Conservation (phyloP, 257 asterid species). For the Paulownia fortunei region DNA sequence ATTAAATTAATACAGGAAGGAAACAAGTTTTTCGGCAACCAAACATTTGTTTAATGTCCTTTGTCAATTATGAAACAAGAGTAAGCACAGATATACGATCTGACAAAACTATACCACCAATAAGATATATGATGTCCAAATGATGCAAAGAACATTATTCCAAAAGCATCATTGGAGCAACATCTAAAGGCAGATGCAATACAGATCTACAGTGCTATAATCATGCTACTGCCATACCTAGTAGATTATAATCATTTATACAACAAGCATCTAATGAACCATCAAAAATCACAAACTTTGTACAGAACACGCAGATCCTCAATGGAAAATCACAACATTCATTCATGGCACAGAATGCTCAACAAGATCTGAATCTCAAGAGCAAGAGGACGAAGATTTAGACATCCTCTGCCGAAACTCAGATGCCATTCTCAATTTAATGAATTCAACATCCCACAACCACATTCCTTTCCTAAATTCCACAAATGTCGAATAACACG, state of each 20-base stretch:
- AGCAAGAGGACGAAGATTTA: slow-evolving; percentile 13
- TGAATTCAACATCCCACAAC: background rate
- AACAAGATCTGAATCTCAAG: slow-evolving; percentile 33
- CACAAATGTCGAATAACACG: background rate
- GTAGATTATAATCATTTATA: background rate
- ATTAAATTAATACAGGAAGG: background rate
- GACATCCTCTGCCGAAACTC: background rate
- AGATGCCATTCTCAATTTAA: background rate
- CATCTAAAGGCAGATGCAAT: background rate
- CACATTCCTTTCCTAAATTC: background rate
- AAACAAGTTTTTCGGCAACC: background rate
- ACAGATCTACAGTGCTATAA: slow-evolving; percentile 32
- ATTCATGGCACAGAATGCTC: background rate
- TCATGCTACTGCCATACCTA: background rate
- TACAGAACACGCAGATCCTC: background rate
- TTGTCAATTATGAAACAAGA: background rate
- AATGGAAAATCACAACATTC: background rate
- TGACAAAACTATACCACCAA: background rate
- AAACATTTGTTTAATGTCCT: background rate
- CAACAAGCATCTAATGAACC: background rate
- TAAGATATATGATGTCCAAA: background rate
- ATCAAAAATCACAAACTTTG: background rate
- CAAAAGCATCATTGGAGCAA: background rate
- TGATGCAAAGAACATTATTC: background rate
- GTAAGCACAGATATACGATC: background rate